Conservation (phyloP, 495 filamentous ascomycete species). For the Achaetomiella virescens region DNA sequence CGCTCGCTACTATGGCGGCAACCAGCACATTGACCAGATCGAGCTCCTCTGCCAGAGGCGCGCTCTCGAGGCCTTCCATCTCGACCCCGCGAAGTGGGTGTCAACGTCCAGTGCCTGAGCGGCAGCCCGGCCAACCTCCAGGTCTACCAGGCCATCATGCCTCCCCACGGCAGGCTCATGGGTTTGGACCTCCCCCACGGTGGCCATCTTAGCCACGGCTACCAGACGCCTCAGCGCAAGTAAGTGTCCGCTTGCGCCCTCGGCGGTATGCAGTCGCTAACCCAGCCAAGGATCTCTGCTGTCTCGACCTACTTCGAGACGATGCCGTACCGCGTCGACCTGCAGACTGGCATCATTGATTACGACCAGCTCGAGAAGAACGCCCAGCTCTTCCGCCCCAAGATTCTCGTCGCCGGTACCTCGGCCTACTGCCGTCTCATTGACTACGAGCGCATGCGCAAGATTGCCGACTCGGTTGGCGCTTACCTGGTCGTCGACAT, state of each 20-base stretch:
- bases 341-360: conserved; percentile 93
- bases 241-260: conserved; percentile 34
- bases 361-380: conserved; percentile 91
- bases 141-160: conserved; percentile 98
- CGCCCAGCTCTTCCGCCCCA: conserved; percentile 90
- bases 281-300: conserved; percentile 66
- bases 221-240: conserved; percentile 91
- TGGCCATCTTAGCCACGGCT: conserved; percentile 96
- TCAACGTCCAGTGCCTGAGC: conserved; percentile 95
- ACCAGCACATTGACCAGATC: conserved; percentile 95
- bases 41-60: conserved; percentile 94
- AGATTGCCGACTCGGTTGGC: conserved; percentile 90
- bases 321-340: conserved; percentile 85
- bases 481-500: conserved; percentile 96
- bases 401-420: conserved; percentile 92
- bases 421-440: conserved; percentile 98
- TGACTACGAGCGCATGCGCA: conserved; percentile 92
- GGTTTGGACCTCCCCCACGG: conserved; percentile 95
- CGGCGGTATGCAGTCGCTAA: not conserved
- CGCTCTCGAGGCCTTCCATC: conserved; percentile 84
- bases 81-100: conserved; percentile 87
- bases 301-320: conserved; percentile 95
- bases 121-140: conserved; percentile 94
- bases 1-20: conserved; percentile 98
- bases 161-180: conserved; percentile 93